A percentile compares a stretch with the other conserved stretches of the same genome.
Evolutionary conservation across 345 rosid species (phyloP).

Genomic region (Theobroma cacao): DNA sequence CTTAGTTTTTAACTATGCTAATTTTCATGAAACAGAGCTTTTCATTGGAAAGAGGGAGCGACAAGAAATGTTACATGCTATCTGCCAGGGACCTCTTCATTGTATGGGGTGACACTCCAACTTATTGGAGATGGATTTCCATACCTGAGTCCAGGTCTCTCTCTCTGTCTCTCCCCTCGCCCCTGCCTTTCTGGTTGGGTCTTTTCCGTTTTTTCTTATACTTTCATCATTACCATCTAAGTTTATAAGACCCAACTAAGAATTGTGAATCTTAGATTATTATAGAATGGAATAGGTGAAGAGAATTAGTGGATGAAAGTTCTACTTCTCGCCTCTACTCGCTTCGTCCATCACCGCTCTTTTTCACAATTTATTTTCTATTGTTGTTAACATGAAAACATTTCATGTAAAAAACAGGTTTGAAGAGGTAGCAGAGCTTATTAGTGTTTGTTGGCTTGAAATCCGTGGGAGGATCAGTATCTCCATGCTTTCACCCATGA

Average conservation of each 20-base stretch:
- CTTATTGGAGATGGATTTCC: slow-evolving; percentile 43
- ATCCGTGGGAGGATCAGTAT: slow-evolving; percentile 37
- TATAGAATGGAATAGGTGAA: not conserved
- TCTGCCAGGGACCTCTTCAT: slow-evolving; percentile 38
- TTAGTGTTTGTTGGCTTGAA: slow-evolving; percentile 49
- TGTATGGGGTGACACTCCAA: slow-evolving; percentile 37
- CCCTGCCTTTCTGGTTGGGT: too few relatives aligned
- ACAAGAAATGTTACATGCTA: slow-evolving; percentile 45
- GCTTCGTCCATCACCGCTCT: not conserved
- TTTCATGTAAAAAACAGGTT: slow-evolving; percentile 26
- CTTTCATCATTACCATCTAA: not conserved
- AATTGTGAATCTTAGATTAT: not conserved
- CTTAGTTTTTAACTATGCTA: not conserved
- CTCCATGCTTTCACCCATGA: slow-evolving; percentile 37
- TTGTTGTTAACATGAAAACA: not conserved
- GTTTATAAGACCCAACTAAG: too few relatives aligned
- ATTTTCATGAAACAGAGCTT: slow-evolving; percentile 29
- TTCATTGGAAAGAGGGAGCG: slow-evolving; percentile 33
- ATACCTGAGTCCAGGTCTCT: slow-evolving; percentile 31
- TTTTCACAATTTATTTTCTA: not conserved
- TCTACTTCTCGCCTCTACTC: not conserved
- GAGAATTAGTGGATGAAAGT: not conserved
- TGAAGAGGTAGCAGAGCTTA: slow-evolving; percentile 45
- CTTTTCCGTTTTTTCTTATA: not conserved
- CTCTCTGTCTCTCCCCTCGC: not conserved